These are phyloP conservation scores for Beauveria brongniartii DNA, from an alignment of 2,329 filamentous ascomycete species.

Conservation along the genomic window DNA sequence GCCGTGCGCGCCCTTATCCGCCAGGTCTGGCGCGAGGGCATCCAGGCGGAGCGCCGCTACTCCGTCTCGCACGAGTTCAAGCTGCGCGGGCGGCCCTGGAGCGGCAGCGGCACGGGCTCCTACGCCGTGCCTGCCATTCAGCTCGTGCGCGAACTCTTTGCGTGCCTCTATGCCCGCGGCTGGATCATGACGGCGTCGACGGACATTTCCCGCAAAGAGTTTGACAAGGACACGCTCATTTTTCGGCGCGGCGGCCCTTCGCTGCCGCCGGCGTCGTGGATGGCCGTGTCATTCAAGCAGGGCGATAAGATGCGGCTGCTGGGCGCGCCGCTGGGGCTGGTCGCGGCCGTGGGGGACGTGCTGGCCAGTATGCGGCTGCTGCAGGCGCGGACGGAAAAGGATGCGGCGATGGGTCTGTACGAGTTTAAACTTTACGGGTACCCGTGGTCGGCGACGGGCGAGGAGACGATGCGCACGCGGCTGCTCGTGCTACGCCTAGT, in stretches of 20 bases:
- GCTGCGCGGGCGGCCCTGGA: slow-evolving; percentile 9
- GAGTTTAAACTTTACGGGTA: slow-evolving; percentile 1
- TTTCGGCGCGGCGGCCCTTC: neutral
- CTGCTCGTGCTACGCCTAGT: slow-evolving; percentile 6
- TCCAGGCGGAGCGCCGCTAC: slow-evolving; percentile 6
- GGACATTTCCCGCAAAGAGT: slow-evolving; percentile 6
- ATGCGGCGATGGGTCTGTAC: neutral
- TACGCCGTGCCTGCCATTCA: slow-evolving; percentile 4
- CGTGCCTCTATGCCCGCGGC: slow-evolving; percentile 6
- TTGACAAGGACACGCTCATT: slow-evolving; percentile 10
- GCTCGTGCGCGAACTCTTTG: slow-evolving; percentile 8
- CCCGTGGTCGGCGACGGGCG: slow-evolving; percentile 4
- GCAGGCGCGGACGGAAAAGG: neutral
- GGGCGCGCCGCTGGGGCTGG: slow-evolving; percentile 3
- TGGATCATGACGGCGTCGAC: slow-evolving; percentile 11
- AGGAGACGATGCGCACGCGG: slow-evolving; percentile 3
- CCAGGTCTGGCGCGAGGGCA: neutral
- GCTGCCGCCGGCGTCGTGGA: slow-evolving; percentile 5
- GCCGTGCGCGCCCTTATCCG: neutral
- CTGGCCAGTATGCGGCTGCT: neutral
- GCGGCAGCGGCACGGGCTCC: neutral
- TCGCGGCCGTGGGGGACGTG: neutral
- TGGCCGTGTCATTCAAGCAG: slow-evolving; percentile 6
- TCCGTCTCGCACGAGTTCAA: slow-evolving; percentile 10
- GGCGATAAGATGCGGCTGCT: slow-evolving; percentile 10